Percentiles rank a stretch among this genome's conserved stretches.
These are phyloP conservation scores for Bryopsis sp. DNA, from an alignment of 139 green algal species.

Conservation along the genomic window DNA sequence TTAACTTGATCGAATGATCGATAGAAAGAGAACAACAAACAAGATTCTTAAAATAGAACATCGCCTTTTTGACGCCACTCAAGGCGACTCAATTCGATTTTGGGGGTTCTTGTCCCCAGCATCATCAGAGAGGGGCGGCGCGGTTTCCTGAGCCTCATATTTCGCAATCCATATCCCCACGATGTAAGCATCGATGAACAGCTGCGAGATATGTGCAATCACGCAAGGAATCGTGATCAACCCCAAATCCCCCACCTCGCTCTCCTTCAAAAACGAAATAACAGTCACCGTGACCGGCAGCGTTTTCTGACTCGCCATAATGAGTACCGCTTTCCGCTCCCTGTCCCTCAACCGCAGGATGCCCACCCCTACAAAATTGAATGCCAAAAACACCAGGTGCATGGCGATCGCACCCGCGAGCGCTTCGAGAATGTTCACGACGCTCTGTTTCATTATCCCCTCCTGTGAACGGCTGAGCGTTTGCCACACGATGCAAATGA, in stretches of 20 bases:
- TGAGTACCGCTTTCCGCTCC: constrained; percentile 40
- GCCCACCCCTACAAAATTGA: constrained; percentile 37
- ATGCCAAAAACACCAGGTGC: constrained; percentile 48
- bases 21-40: too few species aligned
- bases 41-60: too few species aligned
- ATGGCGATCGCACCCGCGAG: constrained; percentile 24
- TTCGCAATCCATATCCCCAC: constrained; percentile 14
- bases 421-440: constrained; percentile 12
- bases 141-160: too few species aligned
- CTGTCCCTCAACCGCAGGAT: constrained; percentile 32
- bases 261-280: constrained; percentile 30
- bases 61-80: too few species aligned
- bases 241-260: constrained; percentile 37
- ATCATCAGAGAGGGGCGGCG: too few species aligned
- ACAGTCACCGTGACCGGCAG: constrained; percentile 47
- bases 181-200: constrained; percentile 20
- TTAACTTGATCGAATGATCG: too few species aligned
- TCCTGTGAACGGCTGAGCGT: constrained; percentile 23
- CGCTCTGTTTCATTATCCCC: not conserved
- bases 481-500: constrained; percentile 59
- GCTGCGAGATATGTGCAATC: constrained; percentile 60
- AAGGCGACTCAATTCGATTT: too few species aligned
- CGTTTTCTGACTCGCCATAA: constrained; percentile 46
- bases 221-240: constrained; percentile 71
- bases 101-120: too few species aligned